Base-by-base conservation (phyloP, 768 basidiomycete genomes). In the Trametopsis cervina region DNA sequence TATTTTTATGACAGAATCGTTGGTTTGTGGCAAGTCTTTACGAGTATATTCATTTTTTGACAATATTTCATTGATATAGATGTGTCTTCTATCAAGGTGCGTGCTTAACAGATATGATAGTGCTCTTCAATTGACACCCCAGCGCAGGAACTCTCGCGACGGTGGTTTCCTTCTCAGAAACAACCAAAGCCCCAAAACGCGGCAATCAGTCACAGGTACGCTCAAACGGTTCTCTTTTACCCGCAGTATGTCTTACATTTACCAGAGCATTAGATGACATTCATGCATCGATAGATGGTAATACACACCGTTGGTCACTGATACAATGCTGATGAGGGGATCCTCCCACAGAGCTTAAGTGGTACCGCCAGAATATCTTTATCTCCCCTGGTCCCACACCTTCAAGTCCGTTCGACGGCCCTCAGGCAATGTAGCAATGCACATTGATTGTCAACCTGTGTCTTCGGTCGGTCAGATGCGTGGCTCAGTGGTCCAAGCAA, bases 261-360 rank as follows among this genome's bases (percentile, higher is more conserved):
- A 18, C 25, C 58, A 93, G 90, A 23, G 92, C 92, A 2, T 63
- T 91, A 52, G 85, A 86, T 51, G 92, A 95, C 56, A 93, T 94
- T 50, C 69, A 69, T 36, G 73, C 76, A 24, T 89, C 87, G 4
- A 90, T 95, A 41, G 60, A 65, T 65, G 92, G 89, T 84, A 23
- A 9, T 60, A n/a, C n/a, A n/a, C n/a, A n/a, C n/a, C n/a, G n/a
- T n/a, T n/a, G n/a, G 38, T 41, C 41, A 40, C 39, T 35, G 37
- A n/a, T 4, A 11, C 21, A 37, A 36, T 29, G 46, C 24, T 52
- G 38, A 39, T 42, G 9, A 20, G 17, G 9, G 13, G 53, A 47
- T 25, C 42, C 29, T 40, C 18, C 23, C 44, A 9, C 57, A 90
- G 89, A 94, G 60, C 71, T 94, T 37, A 63, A 80, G 54, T 91